phyloP scores from a whole-genome alignment of 805 yeast genomes.

The Candida railenensis region DNA sequence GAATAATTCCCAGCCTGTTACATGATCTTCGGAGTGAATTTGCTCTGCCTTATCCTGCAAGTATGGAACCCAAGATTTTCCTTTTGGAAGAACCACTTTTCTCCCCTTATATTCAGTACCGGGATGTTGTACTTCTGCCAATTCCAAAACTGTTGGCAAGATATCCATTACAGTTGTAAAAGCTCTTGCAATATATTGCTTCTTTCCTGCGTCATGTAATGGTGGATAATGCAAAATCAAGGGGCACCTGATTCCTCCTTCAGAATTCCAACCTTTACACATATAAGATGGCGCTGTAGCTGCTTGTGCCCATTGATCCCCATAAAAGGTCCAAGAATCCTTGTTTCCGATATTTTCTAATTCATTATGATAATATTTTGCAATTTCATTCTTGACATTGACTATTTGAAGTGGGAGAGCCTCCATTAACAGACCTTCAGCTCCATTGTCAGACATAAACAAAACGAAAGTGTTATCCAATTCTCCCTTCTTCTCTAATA shows the following conservation, averaged over 20 bases:
- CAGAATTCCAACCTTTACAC: slow-evolving; percentile 58
- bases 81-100: slow-evolving; percentile 44
- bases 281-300: slow-evolving; percentile 56
- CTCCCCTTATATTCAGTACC: slow-evolving; percentile 41
- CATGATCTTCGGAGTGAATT: slow-evolving; percentile 42
- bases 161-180: slow-evolving; percentile 62
- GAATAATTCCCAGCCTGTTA: slow-evolving; percentile 58
- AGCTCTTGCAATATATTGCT: slow-evolving; percentile 22
- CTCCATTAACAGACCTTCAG: slow-evolving; percentile 59
- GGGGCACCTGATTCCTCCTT: slow-evolving; percentile 62
- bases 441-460: slow-evolving; percentile 66
- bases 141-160: slow-evolving; percentile 52
- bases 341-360: slow-evolving; percentile 47
- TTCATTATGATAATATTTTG: slow-evolving; percentile 39
- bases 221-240: slow-evolving; percentile 47
- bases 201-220: slow-evolving; percentile 10
- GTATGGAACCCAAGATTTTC: slow-evolving; percentile 45
- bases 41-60: slow-evolving; percentile 23
- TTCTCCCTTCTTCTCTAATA: slow-evolving; percentile 42
- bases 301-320: slow-evolving; percentile 63
- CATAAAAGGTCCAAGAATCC: slow-evolving; percentile 51
- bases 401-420: slow-evolving; percentile 46
- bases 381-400: slow-evolving; percentile 24
- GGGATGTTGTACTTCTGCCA: slow-evolving; percentile 47
- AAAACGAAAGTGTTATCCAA: slow-evolving; percentile 55